Evolutionary conservation across 164 flowering plant species (phyloP), one percentile per base, ranked within the genome.

Genomic region (Tinospora cordifolia): DNA sequence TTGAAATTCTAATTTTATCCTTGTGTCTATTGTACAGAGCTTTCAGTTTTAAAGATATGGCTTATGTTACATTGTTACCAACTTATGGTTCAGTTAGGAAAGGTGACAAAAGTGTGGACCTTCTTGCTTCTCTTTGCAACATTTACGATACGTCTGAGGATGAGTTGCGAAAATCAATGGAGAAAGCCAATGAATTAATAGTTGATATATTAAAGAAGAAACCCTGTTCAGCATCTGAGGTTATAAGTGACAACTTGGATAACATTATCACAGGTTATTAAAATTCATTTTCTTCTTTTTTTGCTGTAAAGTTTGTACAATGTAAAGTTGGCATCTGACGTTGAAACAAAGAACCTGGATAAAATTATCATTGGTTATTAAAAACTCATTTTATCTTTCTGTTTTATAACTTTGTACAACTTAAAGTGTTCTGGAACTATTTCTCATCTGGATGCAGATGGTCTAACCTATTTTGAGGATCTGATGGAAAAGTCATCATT

Each of bases 81-180:
- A 39, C 41, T 54, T 40, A 46, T 78, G 68, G 19, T 75, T 69
- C 89, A 95, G 98, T 85, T 66, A 90, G 77, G 78, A 90, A 81
- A 80, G 79, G 80, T 17, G 75, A 82, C 74, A 87, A 83, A 78
- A 85, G 87, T 17, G 87, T 89, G 44, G 92, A 95, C 76, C 80
- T 95, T 75, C 70, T 92, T 71, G 91, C 90, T 59, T 89, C 97
- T 67, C 93, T 95, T 71, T 89, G 96, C 81, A 83, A 85, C 63
- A 86, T 81, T 59, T 88, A 89, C 70, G 84, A 91, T 19, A 86
- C 97, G 3, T 85, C 98, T 39, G 98, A 90, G 81, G 98, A 95
- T 71, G 98, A 85, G 40, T 72, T 95, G 81, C 86, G 78, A 83
- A 75, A 74, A 76, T 81, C 86, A 69, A 77, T 92, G 86, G 90